Base-by-base conservation (phyloP, 805 yeast genomes). In the Maudiozyma saulgeensis region DNA sequence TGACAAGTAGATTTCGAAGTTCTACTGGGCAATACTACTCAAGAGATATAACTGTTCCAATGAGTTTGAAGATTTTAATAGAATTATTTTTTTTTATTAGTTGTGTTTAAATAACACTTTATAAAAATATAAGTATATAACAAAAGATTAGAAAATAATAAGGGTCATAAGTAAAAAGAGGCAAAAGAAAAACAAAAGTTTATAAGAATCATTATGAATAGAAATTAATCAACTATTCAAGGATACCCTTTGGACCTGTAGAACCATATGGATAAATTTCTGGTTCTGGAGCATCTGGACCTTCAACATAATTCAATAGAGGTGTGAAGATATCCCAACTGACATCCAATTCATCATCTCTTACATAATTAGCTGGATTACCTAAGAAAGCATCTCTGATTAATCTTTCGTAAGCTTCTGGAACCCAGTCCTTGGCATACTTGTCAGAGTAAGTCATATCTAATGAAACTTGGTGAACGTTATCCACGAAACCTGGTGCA, bases 301-400 rank as follows among this genome's bases (percentile, higher is more conserved):
- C 74, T 69, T 91, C 97, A 49, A 91, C 73, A 67, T 78, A 74
- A 53, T 93, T 74, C 64, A 91, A 77, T 56, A 91, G 73, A n/a
- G 98, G 97, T 16, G 97, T 91, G 75, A 91, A 91, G 51, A 91
- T 73, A 57, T 76, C 77, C 99, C 99, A 91, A 52, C 95, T 84
- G 51, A 83, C 81, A 50, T 90, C 96, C 63, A 93, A 78, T 73
- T 91, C 99, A 66, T 91, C 99, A 66, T 90, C 96, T 71, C 99
- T 83, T 37, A 91, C 98, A 67, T 91, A 91, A 73, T 90, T 90
- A 47, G 97, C 85, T 71, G 90, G 97, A 69, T 90, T 95, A 49
- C 95, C 97, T 58, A 80, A 78, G 64, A 84, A 70, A 55, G 90
- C 85, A 69, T 91, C 97, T 68, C 93, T 80, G 60, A 91, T 87